Evolutionary conservation across 108 stramenopile genomes (phyloP).

Genomic region (Cyclotella atomus): DNA sequence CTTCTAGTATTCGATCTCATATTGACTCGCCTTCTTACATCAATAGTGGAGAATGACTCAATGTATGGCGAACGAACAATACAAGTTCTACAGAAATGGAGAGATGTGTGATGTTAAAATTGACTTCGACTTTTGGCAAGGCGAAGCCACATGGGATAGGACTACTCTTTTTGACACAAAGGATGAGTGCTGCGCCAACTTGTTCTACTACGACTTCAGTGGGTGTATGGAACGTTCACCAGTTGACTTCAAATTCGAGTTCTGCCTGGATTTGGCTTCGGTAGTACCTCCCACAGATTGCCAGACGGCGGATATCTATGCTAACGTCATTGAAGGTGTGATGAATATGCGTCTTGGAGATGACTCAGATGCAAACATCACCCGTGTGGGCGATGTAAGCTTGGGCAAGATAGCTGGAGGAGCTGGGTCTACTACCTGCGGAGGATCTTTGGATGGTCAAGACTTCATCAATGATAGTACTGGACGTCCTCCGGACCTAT

Average conservation of each 20-base stretch:
- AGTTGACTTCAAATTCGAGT: slow-evolving; percentile 46
- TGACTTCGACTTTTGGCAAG: slow-evolving; percentile 46
- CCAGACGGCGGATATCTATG: slow-evolving; percentile 47
- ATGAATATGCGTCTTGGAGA: slow-evolving; percentile 29
- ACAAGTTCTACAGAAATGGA: slow-evolving; percentile 43
- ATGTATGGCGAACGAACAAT: slow-evolving; percentile 54
- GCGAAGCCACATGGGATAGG: slow-evolving; percentile 35
- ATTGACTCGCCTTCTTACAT: background rate
- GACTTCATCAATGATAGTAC: slow-evolving; percentile 42
- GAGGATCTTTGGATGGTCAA: slow-evolving; percentile 35
- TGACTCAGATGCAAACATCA: slow-evolving; percentile 30
- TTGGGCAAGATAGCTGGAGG: slow-evolving; percentile 26
- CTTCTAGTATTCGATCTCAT: background rate
- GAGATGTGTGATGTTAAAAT: slow-evolving; percentile 47
- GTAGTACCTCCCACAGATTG: slow-evolving; percentile 41
- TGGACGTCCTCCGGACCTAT: slow-evolving; percentile 25
- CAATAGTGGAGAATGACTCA: slow-evolving; percentile 50
- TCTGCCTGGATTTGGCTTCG: slow-evolving; percentile 34
- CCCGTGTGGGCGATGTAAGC: slow-evolving; percentile 29
- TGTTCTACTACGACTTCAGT: slow-evolving; percentile 36
- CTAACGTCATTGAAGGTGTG: slow-evolving; percentile 37
- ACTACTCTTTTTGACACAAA: slow-evolving; percentile 39
- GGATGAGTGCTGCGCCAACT: slow-evolving; percentile 40
- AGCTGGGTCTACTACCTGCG: slow-evolving; percentile 30
- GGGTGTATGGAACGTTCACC: slow-evolving; percentile 33